phyloP scores from a whole-genome alignment of 257 asterid genomes.

The Solanum clarkiae region DNA sequence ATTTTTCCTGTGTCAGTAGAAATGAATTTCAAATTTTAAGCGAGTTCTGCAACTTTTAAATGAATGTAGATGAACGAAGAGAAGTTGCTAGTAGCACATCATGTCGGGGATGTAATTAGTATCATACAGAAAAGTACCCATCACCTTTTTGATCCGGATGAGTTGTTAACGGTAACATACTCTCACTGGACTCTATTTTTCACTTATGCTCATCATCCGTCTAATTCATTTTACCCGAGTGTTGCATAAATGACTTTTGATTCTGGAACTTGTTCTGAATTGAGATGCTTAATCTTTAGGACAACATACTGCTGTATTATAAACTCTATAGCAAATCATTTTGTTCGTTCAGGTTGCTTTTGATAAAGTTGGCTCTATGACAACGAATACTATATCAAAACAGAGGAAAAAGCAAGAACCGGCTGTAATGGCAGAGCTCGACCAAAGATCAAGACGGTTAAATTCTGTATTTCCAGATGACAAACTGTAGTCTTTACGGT shows the following conservation, averaged over 20 bases:
- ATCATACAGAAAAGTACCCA: slow-evolving; percentile 77
- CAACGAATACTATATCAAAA: slow-evolving; percentile 62
- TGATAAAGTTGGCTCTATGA: slow-evolving; percentile 77
- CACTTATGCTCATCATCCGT: not conserved
- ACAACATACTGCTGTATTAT: not conserved
- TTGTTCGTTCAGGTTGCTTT: slow-evolving; percentile 51
- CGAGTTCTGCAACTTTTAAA: not conserved
- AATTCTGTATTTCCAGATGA: slow-evolving; percentile 30
- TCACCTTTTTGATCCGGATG: slow-evolving; percentile 92
- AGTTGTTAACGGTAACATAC: slow-evolving; percentile 51
- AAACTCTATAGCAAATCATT: not conserved
- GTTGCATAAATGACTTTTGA: not conserved
- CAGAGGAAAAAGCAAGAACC: slow-evolving; percentile 95
- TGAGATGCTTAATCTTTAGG: not conserved
- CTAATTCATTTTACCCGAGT: not conserved
- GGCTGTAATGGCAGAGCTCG: slow-evolving; percentile 95
- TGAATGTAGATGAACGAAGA: slow-evolving; percentile 83
- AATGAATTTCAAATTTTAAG: not conserved
- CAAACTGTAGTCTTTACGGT: slow-evolving; percentile 9
- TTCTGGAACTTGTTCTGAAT: not conserved
- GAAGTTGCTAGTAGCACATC: slow-evolving; percentile 60
- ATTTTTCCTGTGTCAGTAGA: not conserved
- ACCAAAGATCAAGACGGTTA: slow-evolving; percentile 65
- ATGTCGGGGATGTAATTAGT: slow-evolving; percentile 86
- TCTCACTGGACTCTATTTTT: not conserved